Evolutionary conservation across 208 protist genomes (phyloP).

Genomic region (Wallacemonas rigidus): DNA sequence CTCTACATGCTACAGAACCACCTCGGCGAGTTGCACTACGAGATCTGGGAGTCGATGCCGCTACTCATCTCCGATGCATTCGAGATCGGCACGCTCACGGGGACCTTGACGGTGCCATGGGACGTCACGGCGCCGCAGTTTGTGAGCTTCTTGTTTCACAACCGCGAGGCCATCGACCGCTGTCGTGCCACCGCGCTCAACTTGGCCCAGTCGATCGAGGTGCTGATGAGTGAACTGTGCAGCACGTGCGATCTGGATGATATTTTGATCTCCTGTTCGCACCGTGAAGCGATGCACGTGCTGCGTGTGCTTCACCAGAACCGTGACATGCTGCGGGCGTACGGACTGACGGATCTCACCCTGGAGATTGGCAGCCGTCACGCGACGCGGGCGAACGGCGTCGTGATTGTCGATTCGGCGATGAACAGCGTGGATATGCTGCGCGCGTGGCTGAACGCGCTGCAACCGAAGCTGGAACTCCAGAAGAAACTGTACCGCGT

Average conservation of each 20-base stretch:
- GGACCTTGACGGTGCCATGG: conserved; percentile 86
- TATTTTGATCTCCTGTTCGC: conserved; percentile 90
- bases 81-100: conserved; percentile 70
- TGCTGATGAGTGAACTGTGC: conserved; percentile 82
- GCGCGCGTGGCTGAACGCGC: conserved; percentile 60
- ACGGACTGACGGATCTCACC: conserved; percentile 79
- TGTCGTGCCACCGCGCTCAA: conserved; percentile 45
- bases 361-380: conserved; percentile 76
- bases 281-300: conserved; percentile 59
- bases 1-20: conserved; percentile 80
- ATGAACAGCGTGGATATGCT: conserved; percentile 54
- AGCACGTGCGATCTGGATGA: conserved; percentile 76
- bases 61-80: conserved; percentile 83
- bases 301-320: conserved; percentile 80
- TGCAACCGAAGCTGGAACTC: conserved; percentile 74
- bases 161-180: conserved; percentile 58
- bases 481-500: conserved; percentile 85
- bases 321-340: conserved; percentile 64
- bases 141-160: conserved; percentile 80
- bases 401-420: conserved; percentile 68
- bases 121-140: conserved; percentile 86
- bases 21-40: conserved; percentile 88
- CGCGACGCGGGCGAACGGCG: conserved; percentile 87
- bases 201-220: conserved; percentile 75
- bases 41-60: conserved; percentile 87